phyloP scores from a whole-genome alignment of 768 basidiomycete species.

The Pleurotus tuber-regium region DNA sequence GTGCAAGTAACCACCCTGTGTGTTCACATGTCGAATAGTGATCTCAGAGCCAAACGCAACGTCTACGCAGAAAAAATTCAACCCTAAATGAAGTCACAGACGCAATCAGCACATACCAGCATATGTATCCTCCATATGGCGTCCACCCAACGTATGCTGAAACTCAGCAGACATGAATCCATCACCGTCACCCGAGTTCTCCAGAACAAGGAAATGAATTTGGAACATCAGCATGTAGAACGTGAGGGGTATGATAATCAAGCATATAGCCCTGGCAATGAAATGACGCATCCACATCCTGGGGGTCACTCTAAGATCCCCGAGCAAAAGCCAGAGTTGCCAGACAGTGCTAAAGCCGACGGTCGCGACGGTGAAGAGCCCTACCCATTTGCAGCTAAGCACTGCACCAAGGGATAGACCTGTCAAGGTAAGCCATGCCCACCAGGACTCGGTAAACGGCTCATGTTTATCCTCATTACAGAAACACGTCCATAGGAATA shows the following conservation, averaged over 20 bases:
- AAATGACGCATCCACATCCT: constrained; percentile 82
- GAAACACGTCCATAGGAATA: constrained; percentile 87
- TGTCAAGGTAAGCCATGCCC: constrained; percentile 86
- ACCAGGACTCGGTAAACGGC: constrained; percentile 87
- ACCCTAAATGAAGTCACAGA: too few relatives aligned
- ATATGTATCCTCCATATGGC: constrained; percentile 89
- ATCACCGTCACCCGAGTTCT: constrained; percentile 93
- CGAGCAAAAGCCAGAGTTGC: constrained; percentile 89
- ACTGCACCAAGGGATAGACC: constrained; percentile 92
- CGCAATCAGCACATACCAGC: constrained; percentile 53
- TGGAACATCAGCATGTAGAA: constrained; percentile 99
- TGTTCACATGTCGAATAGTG: constrained; percentile 87
- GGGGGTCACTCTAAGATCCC: constrained; percentile 78
- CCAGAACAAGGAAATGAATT: constrained; percentile 88
- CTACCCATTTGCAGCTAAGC: constrained; percentile 96
- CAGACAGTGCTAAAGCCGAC: constrained; percentile 80
- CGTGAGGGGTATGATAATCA: constrained; percentile 78
- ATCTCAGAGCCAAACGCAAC: constrained; percentile 82
- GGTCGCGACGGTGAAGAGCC: constrained; percentile 95
- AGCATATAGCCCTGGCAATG: constrained; percentile 81
- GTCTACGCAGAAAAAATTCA: too few relatives aligned
- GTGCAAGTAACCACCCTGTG: constrained; percentile 98
- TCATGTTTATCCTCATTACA: constrained; percentile 84
- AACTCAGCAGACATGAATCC: constrained; percentile 99
- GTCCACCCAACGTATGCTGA: constrained; percentile 90